Percentiles rank a stretch among this genome's conserved stretches.
Evolutionary conservation across 345 rosid species (phyloP).

Genomic region (Populus simonii): DNA sequence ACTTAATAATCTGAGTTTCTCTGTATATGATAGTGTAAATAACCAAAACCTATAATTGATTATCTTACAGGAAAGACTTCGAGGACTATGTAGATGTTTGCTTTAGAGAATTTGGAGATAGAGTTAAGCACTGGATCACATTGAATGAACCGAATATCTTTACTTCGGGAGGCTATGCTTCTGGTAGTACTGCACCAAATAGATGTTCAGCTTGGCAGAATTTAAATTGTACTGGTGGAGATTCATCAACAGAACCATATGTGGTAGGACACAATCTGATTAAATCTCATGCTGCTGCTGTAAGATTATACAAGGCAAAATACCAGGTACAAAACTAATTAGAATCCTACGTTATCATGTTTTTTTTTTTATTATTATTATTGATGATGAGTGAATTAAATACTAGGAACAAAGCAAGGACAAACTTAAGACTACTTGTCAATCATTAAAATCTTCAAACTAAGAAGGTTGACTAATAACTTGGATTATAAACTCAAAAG

Average conservation of each 20-base stretch:
- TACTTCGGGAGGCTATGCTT: slow-evolving; percentile 1
- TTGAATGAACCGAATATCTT: slow-evolving; percentile 26
- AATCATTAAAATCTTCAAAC: too few relatives aligned
- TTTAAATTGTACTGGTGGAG: slow-evolving; percentile 10
- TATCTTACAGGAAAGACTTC: slow-evolving; percentile 35
- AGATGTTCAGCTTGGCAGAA: slow-evolving; percentile 23
- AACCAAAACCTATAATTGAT: background rate
- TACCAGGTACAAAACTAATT: slow-evolving; percentile 16
- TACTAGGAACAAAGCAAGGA: too few relatives aligned
- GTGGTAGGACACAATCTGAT: slow-evolving; percentile 26
- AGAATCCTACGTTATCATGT: too few relatives aligned
- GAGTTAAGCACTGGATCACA: slow-evolving; percentile 40
- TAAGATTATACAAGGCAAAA: slow-evolving; percentile 22
- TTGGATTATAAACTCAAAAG: too few relatives aligned
- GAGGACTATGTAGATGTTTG: slow-evolving; percentile 43
- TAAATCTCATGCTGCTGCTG: slow-evolving; percentile 34
- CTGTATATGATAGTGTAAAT: too few relatives aligned
- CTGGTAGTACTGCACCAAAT: slow-evolving; percentile 23
- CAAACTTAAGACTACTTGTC: too few relatives aligned
- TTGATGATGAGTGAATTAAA: too few relatives aligned
- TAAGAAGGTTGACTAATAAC: too few relatives aligned
- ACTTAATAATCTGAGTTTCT: background rate
- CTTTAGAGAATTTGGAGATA: slow-evolving; percentile 41
- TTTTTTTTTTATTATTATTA: too few relatives aligned
- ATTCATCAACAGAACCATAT: slow-evolving; percentile 37